Percentiles rank a stretch among this genome's conserved stretches.
Conservation (phyloP, 345 rosid species). For the Pistacia vera region DNA sequence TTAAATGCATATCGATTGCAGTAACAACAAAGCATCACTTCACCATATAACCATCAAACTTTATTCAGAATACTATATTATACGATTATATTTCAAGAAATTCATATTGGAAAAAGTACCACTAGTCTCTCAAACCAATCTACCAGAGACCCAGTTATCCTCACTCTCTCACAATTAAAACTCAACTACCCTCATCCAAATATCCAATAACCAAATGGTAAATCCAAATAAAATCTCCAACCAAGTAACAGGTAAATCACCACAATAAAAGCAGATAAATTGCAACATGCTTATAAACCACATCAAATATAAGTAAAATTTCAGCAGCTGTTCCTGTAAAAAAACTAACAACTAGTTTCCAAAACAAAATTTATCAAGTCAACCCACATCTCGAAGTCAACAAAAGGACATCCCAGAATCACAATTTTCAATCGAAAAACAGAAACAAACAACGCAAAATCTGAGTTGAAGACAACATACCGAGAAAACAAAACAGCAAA, state of each 20-base stretch:
- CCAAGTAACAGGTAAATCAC: not conserved
- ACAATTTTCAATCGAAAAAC: conserved; percentile 13
- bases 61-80: not conserved
- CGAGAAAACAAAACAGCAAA: conserved; percentile 24
- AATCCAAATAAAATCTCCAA: not conserved
- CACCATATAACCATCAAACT: not conserved
- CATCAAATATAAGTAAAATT: not conserved
- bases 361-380: not conserved
- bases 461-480: conserved; percentile 30
- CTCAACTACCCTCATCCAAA: conserved; percentile 2
- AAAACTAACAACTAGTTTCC: conserved; percentile 3
- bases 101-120: not conserved
- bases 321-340: not conserved
- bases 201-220: conserved; percentile 3
- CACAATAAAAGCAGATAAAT: not conserved
- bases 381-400: conserved; percentile 12
- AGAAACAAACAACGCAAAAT: conserved; percentile 12
- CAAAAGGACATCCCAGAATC: conserved; percentile 21
- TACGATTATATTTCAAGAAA: not conserved
- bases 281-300: not conserved
- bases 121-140: not conserved
- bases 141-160: not conserved
- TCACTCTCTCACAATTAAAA: not conserved
- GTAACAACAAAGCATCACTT: not conserved
- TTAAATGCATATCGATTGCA: not conserved